Evolutionary conservation across 768 basidiomycete genomes (phyloP).

Genomic region (Suillus hirtellus): DNA sequence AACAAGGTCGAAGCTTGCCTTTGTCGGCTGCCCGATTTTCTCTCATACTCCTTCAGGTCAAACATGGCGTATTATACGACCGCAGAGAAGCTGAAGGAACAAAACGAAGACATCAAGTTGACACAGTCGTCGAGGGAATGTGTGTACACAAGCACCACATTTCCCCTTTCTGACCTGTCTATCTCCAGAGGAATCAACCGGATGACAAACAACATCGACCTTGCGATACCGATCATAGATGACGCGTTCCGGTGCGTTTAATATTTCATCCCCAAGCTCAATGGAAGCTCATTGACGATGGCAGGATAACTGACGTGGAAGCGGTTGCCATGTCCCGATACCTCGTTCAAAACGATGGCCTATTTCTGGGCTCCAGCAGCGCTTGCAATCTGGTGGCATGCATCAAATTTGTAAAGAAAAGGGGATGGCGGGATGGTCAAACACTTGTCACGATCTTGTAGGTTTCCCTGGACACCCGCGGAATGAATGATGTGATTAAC

Average conservation of each 20-base stretch:
- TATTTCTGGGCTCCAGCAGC: constrained; percentile 95
- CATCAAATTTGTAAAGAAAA: constrained; percentile 71
- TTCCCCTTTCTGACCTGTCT: background rate
- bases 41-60: constrained; percentile 50
- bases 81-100: constrained; percentile 91
- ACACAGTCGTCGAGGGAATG: constrained; percentile 96
- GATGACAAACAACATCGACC: constrained; percentile 84
- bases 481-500: background rate
- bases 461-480: constrained; percentile 21
- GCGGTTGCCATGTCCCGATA: constrained; percentile 96
- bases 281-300: too few relatives aligned
- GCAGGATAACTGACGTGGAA: constrained; percentile 87
- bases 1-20: constrained; percentile 66
- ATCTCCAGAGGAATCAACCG: constrained; percentile 83
- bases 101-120: constrained; percentile 90
- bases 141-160: constrained; percentile 34
- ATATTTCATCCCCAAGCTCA: background rate
- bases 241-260: constrained; percentile 77
- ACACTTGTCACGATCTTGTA: constrained; percentile 86
- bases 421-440: constrained; percentile 68
- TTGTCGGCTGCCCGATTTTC: background rate
- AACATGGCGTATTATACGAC: constrained; percentile 94
- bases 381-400: constrained; percentile 96
- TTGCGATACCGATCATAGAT: constrained; percentile 82
- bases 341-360: constrained; percentile 84